phyloP scores from a whole-genome alignment of 768 basidiomycete species.

The Hericium coralloides region DNA sequence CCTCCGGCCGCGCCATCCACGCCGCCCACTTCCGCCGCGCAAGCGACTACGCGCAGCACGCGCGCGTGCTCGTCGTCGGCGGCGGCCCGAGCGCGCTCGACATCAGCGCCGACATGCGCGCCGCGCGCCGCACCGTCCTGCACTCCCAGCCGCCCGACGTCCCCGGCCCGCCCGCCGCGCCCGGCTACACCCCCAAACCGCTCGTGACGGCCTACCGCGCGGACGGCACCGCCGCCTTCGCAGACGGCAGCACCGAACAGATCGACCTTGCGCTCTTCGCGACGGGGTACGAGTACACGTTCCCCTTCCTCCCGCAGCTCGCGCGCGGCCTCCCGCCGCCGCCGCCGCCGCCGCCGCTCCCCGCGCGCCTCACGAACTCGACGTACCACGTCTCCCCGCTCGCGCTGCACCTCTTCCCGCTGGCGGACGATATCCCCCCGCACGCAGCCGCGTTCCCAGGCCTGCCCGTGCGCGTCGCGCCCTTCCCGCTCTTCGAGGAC shows the following conservation, averaged over 20 bases:
- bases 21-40: constrained; percentile 62
- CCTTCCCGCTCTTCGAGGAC: constrained; percentile 71
- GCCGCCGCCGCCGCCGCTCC: constrained; percentile 40
- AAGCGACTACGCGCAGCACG: constrained; percentile 19
- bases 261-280: constrained; percentile 64
- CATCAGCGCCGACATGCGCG: constrained; percentile 49
- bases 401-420: constrained; percentile 59
- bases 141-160: constrained; percentile 39
- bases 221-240: constrained; percentile 43
- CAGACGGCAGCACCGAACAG: constrained; percentile 47
- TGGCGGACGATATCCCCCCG: constrained; percentile 36
- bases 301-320: constrained; percentile 51
- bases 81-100: constrained; percentile 60
- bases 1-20: constrained; percentile 44
- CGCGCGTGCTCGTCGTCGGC: constrained; percentile 38
- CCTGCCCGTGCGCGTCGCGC: constrained; percentile 48
- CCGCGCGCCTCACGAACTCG: constrained; percentile 50
- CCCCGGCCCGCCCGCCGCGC: constrained; percentile 8
- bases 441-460: constrained; percentile 58
- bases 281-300: constrained; percentile 62
- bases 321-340: constrained; percentile 30
- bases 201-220: constrained; percentile 32
- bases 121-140: constrained; percentile 36
- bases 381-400: constrained; percentile 63
- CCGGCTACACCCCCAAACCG: constrained; percentile 20